Evolutionary conservation across 345 rosid genomes (phyloP).

Genomic region (Eucalyptus cloeziana): DNA sequence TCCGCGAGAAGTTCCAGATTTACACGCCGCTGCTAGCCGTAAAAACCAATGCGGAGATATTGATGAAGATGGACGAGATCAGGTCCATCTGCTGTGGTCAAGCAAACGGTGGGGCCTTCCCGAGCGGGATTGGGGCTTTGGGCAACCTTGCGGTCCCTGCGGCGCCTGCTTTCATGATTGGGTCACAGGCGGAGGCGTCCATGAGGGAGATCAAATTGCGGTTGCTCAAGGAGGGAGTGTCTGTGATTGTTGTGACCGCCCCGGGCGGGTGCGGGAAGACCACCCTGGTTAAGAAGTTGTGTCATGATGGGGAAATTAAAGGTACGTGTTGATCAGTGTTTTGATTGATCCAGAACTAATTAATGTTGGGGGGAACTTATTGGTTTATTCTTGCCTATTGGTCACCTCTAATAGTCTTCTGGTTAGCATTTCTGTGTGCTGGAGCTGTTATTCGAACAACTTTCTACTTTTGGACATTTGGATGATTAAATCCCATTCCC

Average conservation of each 20-base stretch:
- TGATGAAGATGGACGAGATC: too few species aligned
- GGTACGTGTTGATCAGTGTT: neutral
- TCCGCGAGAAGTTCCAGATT: neutral
- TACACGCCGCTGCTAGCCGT: neutral
- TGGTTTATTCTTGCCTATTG: neutral
- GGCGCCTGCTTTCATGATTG: neutral
- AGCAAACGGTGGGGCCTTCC: neutral
- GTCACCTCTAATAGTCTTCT: neutral
- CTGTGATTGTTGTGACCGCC: rapidly evolving
- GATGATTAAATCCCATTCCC: neutral
- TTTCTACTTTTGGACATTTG: rapidly evolving
- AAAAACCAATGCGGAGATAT: rapidly evolving
- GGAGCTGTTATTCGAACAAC: rapidly evolving
- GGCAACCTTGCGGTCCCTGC: neutral
- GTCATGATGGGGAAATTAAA: neutral
- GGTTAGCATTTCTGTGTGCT: neutral
- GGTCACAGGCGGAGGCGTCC: neutral
- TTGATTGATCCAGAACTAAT: neutral
- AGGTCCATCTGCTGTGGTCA: neutral
- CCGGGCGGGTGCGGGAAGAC: neutral
- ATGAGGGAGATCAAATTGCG: neutral
- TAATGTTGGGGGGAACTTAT: rapidly evolving
- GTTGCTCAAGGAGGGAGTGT: neutral
- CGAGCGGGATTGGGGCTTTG: neutral
- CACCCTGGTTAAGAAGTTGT: neutral